A percentile compares a stretch with the other conserved stretches of the same genome.
Conservation (phyloP, 176 grass and related monocot species). For the Musa schizocarpa region DNA sequence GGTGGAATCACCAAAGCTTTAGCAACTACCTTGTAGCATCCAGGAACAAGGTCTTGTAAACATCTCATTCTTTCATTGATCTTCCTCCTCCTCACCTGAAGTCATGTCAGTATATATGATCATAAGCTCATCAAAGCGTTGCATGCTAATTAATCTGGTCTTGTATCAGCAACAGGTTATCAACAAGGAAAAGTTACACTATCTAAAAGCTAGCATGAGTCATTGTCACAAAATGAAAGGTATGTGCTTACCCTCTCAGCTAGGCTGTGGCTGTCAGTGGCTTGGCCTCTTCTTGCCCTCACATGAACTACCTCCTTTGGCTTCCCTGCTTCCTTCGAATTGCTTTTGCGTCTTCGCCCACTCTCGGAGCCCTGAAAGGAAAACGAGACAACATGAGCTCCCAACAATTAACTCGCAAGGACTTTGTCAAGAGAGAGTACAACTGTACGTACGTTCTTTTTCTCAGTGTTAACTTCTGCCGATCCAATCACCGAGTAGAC, state of each 20-base stretch:
- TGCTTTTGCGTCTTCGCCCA: not conserved
- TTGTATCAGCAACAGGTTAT: too few species aligned
- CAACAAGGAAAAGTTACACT: too few species aligned
- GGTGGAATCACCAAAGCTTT: not conserved
- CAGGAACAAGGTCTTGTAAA: constrained; percentile 18
- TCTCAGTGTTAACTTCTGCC: not conserved
- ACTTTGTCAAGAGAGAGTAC: not conserved
- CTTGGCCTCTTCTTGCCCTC: constrained; percentile 29
- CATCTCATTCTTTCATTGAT: constrained; percentile 23
- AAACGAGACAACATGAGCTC: too few species aligned
- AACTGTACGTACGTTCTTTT: constrained; percentile 8
- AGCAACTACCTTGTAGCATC: constrained; percentile 19
- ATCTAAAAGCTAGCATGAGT: too few species aligned
- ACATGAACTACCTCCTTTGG: constrained; percentile 22
- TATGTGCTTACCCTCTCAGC: constrained; percentile 22
- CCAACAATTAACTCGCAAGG: too few species aligned
- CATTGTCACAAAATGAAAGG: not conserved
- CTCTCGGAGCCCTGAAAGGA: not conserved
- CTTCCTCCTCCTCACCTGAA: constrained; percentile 20
- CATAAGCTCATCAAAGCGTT: too few species aligned
- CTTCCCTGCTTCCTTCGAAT: constrained; percentile 12
- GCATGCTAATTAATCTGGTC: too few species aligned
- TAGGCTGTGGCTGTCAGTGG: constrained; percentile 15
- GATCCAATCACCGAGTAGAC: not conserved
- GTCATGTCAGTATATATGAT: not conserved